Conservation (phyloP, 495 filamentous ascomycete species). For the Rhypophila decipiens region DNA sequence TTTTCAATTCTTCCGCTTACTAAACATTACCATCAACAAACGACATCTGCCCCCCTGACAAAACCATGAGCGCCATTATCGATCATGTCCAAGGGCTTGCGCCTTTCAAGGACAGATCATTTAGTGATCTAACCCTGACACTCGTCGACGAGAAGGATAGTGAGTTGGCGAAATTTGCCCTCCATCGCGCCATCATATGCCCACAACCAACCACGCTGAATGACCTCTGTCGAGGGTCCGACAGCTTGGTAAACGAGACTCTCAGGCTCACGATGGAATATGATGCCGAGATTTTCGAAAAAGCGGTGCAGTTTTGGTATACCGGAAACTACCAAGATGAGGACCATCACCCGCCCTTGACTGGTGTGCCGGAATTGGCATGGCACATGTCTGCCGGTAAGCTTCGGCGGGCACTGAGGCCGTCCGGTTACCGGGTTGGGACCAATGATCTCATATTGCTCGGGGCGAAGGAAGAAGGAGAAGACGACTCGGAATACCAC, state of each 20-base stretch:
- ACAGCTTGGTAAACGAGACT: background rate
- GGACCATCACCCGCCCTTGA: background rate
- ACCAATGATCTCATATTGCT: too few relatives aligned
- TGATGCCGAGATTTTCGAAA: background rate
- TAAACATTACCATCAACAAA: too few relatives aligned
- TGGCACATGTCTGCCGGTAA: background rate
- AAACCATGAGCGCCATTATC: too few relatives aligned
- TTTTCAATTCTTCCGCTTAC: too few relatives aligned
- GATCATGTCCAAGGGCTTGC: too few relatives aligned
- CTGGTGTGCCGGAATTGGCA: background rate
- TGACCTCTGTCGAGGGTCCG: background rate
- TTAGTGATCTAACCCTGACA: too few relatives aligned
- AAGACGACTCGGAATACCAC: too few relatives aligned
- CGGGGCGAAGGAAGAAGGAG: too few relatives aligned
- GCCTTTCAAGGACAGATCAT: too few relatives aligned
- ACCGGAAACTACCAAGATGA: background rate
- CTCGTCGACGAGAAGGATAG: too few relatives aligned
- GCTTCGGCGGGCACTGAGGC: background rate
- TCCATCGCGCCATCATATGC: background rate
- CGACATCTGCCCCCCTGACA: too few relatives aligned
- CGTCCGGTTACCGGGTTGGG: too few relatives aligned
- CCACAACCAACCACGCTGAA: background rate
- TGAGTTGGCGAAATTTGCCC: background rate
- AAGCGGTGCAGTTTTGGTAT: background rate
- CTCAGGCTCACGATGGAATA: background rate